A percentile compares a stretch with the other conserved stretches of the same genome.
These are phyloP conservation scores for Creolimax fragrantissima DNA, from an alignment of 78 protist species.

Conservation along the genomic window DNA sequence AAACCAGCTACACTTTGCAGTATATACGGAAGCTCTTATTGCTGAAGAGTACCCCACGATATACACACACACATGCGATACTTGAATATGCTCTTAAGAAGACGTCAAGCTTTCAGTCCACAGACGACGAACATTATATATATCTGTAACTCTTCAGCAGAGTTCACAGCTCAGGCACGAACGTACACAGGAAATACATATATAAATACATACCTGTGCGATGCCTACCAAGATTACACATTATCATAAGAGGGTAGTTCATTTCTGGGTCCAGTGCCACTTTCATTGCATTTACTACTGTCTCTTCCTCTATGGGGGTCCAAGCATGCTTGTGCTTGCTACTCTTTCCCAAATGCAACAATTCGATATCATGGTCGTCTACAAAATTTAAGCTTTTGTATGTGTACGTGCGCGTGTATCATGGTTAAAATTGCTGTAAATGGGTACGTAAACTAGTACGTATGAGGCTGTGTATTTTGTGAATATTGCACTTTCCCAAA, in stretches of 20 bases:
- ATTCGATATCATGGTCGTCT: slow-evolving; percentile 66
- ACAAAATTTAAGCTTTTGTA: slow-evolving; percentile 43
- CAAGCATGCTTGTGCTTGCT: slow-evolving; percentile 36
- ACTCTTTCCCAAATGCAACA: slow-evolving; percentile 56
- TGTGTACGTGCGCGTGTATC: background rate
- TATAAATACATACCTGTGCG: slow-evolving; percentile 70
- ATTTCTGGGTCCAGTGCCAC: slow-evolving; percentile 49
- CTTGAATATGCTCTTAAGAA: too few species aligned
- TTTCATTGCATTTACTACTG: slow-evolving; percentile 54
- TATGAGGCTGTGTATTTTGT: background rate
- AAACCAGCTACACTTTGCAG: too few species aligned
- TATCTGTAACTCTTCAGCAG: too few species aligned
- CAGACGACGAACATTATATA: too few species aligned
- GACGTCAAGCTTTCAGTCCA: too few species aligned
- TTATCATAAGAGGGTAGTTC: slow-evolving; percentile 74
- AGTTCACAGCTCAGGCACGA: too few species aligned
- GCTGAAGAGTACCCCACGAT: too few species aligned
- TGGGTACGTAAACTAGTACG: background rate
- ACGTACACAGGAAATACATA: too few species aligned
- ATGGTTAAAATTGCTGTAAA: background rate
- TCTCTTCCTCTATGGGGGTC: slow-evolving; percentile 70
- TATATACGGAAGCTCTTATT: too few species aligned
- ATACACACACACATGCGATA: too few species aligned
- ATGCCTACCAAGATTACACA: slow-evolving; percentile 81
- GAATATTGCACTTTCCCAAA: too few species aligned